Evolutionary conservation across 2,329 filamentous ascomycete species (phyloP), one percentile per base, ranked within the genome.

Genomic region (Grosmannia clavigera): DNA sequence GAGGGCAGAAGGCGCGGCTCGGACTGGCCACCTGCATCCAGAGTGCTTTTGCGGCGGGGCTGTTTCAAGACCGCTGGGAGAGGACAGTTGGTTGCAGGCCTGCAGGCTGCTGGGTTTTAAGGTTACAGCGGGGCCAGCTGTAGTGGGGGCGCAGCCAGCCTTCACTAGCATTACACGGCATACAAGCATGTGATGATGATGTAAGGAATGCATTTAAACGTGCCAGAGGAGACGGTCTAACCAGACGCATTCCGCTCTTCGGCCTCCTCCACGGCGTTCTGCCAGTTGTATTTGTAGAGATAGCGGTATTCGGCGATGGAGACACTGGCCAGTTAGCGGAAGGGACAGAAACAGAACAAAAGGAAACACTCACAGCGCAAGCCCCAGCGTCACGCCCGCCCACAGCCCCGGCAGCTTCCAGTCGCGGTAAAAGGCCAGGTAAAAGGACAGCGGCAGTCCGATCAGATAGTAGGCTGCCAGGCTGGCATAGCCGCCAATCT

Each of bases 401-500:
- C 92, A 97, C 22, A 97, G 75, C 0, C 92, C 92, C 60, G 83
- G 78, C 46, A 97, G 75, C 55, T 84, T 83, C 90, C 88, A 95
- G 25, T 78, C 78, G 3, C 92, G 74, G 0, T 84, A 86, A 70
- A 97, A 96, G 0, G 85, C 87, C 0, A 87, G 82, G 5, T 81
- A 83, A 65, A 96, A 87, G 48, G 86, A 90, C 40, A 96, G 82
- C 0, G 94, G 92, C 72, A 97, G 78, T 0, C 90, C 92, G 31
- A 97, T 80, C 22, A 82, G 75, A 72, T 97, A 99, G 74, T 96
- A 96, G 27, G 86, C 86, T 57, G 90, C 82, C 2, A 97, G 74
- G 68, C 94, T 95, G 9, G 92, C 85, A 66, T 92, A 96, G 0
- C 92, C 92, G 14, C 92, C 92, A 60, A 97, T 85, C 64, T 90